Conservation (phyloP, 441 rosid genomes). For the Hura crepitans region DNA sequence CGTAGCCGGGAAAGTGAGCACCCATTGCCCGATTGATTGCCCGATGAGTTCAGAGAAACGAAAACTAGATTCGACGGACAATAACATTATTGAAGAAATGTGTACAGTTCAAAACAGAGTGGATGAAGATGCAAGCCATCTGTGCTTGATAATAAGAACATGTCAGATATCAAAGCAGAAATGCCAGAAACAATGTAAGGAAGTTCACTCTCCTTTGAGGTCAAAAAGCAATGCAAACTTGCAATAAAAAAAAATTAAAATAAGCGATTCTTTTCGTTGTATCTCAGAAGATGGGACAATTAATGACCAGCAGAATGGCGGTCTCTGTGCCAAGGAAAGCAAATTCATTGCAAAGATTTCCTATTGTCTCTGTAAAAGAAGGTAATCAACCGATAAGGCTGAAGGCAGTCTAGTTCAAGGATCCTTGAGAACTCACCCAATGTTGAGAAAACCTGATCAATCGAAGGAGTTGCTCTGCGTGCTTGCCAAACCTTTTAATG, state of each 20-base stretch:
- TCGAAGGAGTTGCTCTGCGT: conserved; percentile 29
- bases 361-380: conserved; percentile 14
- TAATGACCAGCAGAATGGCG: conserved; percentile 24
- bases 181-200: conserved; percentile 24
- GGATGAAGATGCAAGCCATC: conserved; percentile 19
- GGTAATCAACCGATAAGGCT: conserved; percentile 21
- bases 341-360: background rate
- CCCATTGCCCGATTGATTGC: conserved; percentile 13
- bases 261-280: conserved; percentile 28
- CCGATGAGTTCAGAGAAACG: conserved; percentile 30
- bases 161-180: conserved; percentile 19
- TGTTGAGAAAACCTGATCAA: conserved; percentile 24
- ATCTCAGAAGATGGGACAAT: conserved; percentile 29
- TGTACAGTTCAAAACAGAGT: conserved; percentile 12
- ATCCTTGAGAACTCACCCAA: conserved; percentile 26
- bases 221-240: conserved; percentile 24
- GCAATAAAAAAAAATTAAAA: conserved; percentile 25
- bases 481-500: conserved; percentile 47
- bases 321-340: conserved; percentile 1
- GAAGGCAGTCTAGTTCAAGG: conserved; percentile 17
- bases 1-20: conserved; percentile 17
- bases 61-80: conserved; percentile 20
- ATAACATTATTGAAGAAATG: conserved; percentile 17
- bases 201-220: conserved; percentile 26
- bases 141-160: conserved; percentile 11